Conservation (phyloP, 2,329 filamentous ascomycete genomes). For the Penicillium sp. region DNA sequence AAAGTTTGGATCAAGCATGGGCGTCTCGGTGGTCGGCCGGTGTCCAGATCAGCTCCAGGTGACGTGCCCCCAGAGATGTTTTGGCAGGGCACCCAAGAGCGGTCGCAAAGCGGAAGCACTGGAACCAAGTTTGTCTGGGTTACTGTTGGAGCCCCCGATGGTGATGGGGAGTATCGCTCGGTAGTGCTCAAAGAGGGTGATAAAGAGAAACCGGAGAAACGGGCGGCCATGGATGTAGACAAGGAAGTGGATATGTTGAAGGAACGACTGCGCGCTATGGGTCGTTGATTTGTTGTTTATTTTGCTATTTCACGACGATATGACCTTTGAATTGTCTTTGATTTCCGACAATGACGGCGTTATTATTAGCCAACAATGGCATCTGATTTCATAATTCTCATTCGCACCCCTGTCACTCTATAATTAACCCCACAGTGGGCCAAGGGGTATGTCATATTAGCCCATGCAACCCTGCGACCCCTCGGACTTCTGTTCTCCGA, state of each 20-base stretch:
- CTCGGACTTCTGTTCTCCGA: constrained; percentile 5
- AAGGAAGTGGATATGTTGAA: constrained; percentile 31
- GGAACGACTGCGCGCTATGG: constrained; percentile 30
- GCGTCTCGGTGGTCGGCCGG: constrained; percentile 37
- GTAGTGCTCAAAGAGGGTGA: constrained; percentile 33
- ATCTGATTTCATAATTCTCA: background rate
- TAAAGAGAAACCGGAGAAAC: constrained; percentile 17
- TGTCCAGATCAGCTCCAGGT: constrained; percentile 9
- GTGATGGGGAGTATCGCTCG: constrained; percentile 47
- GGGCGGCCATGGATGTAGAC: constrained; percentile 19
- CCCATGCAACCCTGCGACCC: background rate
- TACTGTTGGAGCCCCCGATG: constrained; percentile 49
- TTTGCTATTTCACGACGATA: constrained; percentile 24
- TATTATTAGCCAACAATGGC: background rate
- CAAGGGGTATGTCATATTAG: background rate
- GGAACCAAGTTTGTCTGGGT: constrained; percentile 54
- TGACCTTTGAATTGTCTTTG: constrained; percentile 14
- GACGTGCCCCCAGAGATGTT: constrained; percentile 31
- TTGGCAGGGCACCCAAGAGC: constrained; percentile 46
- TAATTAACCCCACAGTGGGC: background rate
- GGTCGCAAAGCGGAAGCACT: constrained; percentile 43
- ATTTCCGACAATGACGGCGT: background rate
- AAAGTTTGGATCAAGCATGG: constrained; percentile 41
- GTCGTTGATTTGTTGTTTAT: constrained; percentile 12
- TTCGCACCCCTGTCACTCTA: background rate